Evolutionary conservation across 106 monocot genomes (phyloP).

Genomic region (Hemerocallis citrina): DNA sequence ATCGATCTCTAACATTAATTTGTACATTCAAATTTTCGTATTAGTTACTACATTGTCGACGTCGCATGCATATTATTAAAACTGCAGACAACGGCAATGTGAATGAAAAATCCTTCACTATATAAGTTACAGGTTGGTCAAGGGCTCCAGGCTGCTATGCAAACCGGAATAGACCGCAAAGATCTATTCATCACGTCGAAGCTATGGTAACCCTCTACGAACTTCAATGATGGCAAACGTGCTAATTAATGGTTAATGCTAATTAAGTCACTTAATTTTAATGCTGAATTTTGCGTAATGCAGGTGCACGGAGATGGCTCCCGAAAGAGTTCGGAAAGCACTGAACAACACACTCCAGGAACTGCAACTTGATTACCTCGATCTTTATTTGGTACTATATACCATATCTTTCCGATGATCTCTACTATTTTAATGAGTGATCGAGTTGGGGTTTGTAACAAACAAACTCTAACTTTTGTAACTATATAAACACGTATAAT

Average conservation of each 20-base stretch:
- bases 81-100: background rate
- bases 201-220: conserved; percentile 22
- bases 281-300: background rate
- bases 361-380: conserved; percentile 49
- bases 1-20: too few species aligned
- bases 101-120: too few species aligned
- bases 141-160: conserved; percentile 41
- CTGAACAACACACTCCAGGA: conserved; percentile 33
- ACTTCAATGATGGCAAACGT: background rate
- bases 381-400: conserved; percentile 49
- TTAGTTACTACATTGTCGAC: too few species aligned
- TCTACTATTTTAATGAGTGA: background rate
- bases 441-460: background rate
- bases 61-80: background rate
- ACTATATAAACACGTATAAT: too few species aligned
- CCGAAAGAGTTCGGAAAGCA: conserved; percentile 37
- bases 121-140: conserved; percentile 27
- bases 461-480: too few species aligned
- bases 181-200: conserved; percentile 60
- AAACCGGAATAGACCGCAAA: conserved; percentile 35
- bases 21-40: too few species aligned
- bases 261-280: too few species aligned
- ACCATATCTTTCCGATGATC: background rate
- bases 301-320: conserved; percentile 48
- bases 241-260: too few species aligned